Percentiles rank a stretch among this genome's conserved stretches.
phyloP scores from a whole-genome alignment of 139 green algal species.

The Spirogloea muscicola region DNA sequence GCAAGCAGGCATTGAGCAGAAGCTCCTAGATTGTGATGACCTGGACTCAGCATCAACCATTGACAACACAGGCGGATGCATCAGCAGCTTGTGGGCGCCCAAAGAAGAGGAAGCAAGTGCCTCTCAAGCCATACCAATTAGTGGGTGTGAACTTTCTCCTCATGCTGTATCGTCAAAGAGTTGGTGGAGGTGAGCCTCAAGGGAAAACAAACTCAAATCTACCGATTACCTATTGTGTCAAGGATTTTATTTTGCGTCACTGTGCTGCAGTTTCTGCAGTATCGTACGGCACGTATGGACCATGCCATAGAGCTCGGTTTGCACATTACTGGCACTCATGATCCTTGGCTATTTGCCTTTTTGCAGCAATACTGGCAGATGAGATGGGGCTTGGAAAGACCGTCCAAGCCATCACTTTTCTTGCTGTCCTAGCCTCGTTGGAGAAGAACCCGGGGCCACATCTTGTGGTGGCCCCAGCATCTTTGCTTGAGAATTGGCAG shows the following conservation, averaged over 20 bases:
- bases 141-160: conserved; percentile 89
- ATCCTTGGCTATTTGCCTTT: conserved; percentile 1
- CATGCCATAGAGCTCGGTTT: not conserved
- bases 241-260: not conserved
- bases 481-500: conserved; percentile 84
- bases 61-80: no score
- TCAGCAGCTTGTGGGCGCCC: no score
- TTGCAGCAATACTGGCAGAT: conserved; percentile 78
- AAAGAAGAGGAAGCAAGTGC: no score
- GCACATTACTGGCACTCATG: not conserved
- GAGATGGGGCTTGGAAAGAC: conserved; percentile 92
- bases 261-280: not conserved
- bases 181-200: conserved; percentile 9
- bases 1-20: no score
- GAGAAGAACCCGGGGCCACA: conserved; percentile 50
- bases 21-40: no score
- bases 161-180: conserved; percentile 61
- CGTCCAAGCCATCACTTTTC: conserved; percentile 78
- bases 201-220: no score
- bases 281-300: not conserved
- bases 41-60: no score
- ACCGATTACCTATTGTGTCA: no score
- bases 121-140: conserved; percentile 89
- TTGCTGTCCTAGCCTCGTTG: conserved; percentile 54
- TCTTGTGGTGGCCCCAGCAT: conserved; percentile 67